Base-by-base conservation (phyloP, 2,329 filamentous ascomycete genomes). In the Davidsoniella eucalypti region DNA sequence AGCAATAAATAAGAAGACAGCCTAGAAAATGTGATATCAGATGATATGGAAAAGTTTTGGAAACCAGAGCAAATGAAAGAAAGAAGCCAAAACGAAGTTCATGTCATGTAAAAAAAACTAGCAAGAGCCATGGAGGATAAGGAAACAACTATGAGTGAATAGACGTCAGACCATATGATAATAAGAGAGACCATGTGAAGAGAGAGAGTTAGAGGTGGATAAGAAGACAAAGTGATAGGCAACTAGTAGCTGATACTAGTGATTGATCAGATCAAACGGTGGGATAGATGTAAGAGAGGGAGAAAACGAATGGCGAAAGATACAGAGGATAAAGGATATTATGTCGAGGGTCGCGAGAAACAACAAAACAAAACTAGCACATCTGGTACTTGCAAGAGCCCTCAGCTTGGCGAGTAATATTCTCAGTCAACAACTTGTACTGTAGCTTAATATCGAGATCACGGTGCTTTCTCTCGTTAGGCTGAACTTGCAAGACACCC, bases 401-500 rank as follows among this genome's bases (percentile, higher is more conserved):
- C 61, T 79, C 66, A 4, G 79, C 77, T 53, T 71, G 68, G 57
- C 92, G 78, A 55, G 73, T 82, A 29, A 69, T 65, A 62, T 96
- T 88, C 23, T 78, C 67, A 3, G 87, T 85, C 60, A 86, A 75
- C 48, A 95, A 76, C 61, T 78, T 73, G 69, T 96, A 96, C 43
- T 79, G 72, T 61, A 98, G 77, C 60, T 76, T 79, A 63, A 98
- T 94, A 66, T 98, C 92, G 50, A 98, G 74, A 64, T 98, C 92
- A 57, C 92, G 82, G 65, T 83, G 81, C 73, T 98, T 96, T 76
- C 92, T 88, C 56, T 83, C 75, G 64, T 94, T 98, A 49, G 92
- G 92, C 67, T 80, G 83, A 69, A 90, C 93, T 56, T 78, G 73
- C 39, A 98, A 69, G 29, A 73, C 70, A 60, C 86, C 85, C 54